These are phyloP conservation scores for Austroboletus eburneus DNA, from an alignment of 768 basidiomycete species.

Conservation along the genomic window DNA sequence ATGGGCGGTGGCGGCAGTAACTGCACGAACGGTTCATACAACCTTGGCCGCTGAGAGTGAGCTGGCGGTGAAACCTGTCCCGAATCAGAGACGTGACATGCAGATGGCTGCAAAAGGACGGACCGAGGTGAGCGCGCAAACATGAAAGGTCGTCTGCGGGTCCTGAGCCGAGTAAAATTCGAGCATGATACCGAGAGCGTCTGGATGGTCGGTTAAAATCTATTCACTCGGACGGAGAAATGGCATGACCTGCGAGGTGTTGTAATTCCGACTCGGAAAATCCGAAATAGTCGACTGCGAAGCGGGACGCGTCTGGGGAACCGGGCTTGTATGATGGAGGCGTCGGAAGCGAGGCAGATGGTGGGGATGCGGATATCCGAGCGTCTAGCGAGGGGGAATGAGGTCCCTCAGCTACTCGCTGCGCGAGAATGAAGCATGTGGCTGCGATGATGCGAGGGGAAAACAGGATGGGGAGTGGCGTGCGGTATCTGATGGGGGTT, in stretches of 20 bases:
- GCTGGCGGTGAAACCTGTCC: constrained; percentile 49
- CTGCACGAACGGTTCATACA: constrained; percentile 41
- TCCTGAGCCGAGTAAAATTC: constrained; percentile 74
- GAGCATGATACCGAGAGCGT: constrained; percentile 59
- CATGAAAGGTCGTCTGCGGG: constrained; percentile 43
- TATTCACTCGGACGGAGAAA: not conserved
- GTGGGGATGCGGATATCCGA: constrained; percentile 65
- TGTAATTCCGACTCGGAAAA: constrained; percentile 57
- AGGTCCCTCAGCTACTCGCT: constrained; percentile 67
- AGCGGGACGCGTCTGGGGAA: constrained; percentile 65
- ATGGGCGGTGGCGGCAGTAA: constrained; percentile 18
- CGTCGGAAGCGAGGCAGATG: constrained; percentile 74
- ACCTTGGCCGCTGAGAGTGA: constrained; percentile 31
- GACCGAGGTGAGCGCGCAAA: constrained; percentile 49
- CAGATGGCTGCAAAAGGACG: constrained; percentile 24
- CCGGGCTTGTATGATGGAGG: constrained; percentile 74
- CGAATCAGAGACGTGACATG: constrained; percentile 6
- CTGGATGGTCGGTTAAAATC: constrained; percentile 34
- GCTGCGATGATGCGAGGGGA: constrained; percentile 67
- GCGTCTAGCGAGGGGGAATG: constrained; percentile 71
- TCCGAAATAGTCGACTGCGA: constrained; percentile 63
- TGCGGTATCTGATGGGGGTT: constrained; percentile 58
- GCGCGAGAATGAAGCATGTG: constrained; percentile 74
- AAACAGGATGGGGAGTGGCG: constrained; percentile 71
- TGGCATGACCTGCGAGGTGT: constrained; percentile 52